Base-by-base conservation (phyloP, 1,284 basidiomycete genomes). In the Inonotus obliquus region DNA sequence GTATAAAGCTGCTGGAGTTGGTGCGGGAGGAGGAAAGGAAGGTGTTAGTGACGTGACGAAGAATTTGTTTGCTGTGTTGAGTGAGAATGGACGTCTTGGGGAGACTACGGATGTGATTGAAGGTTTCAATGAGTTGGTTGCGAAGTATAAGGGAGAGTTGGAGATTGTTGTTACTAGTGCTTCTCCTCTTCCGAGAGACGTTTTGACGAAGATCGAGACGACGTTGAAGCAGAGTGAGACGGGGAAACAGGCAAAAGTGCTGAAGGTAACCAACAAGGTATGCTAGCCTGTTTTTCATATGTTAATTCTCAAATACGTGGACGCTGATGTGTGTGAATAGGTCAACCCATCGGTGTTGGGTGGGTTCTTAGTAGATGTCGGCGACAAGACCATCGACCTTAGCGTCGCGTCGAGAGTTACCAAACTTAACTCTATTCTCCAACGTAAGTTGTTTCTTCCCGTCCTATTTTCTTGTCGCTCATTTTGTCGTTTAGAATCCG, bases 381-480 rank as follows among this genome's bases (percentile, higher is more conserved):
- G 94, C 68, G 96, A 98, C 81, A 96, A 96, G 82, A 95, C 93
- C 61, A 91, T 98, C 69, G 97, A 99, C 78, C 83, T 98, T 66
- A 94, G 92, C 69, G 96, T 97, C 59, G 87, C 89, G 58, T 92
- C 91, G 64, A 91, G 93, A 64, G 94, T 99, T 71, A 96, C 89
- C 76, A 95, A 95, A 79, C 86, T 98, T 74, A 98, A 98, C 83
- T 84, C 84, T 68, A 83, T 92, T 70, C 82, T 98, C 59, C 82
- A 89, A 72, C 86, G 92, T 92, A 74, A 65, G 82, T 75, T 60
- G 53, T 2, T n/a, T 32, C 37, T 35, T 29, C 32, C 17, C 29
- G 19, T 19, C 35, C 14, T 41, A 29, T 4, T 9, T 25, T 9
- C 25, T 2, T 2, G 2, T 25, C 19, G 19, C 35, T 48, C 21